Conservation (phyloP, 83 land plant species). For the Diphasiastrum complanatum region DNA sequence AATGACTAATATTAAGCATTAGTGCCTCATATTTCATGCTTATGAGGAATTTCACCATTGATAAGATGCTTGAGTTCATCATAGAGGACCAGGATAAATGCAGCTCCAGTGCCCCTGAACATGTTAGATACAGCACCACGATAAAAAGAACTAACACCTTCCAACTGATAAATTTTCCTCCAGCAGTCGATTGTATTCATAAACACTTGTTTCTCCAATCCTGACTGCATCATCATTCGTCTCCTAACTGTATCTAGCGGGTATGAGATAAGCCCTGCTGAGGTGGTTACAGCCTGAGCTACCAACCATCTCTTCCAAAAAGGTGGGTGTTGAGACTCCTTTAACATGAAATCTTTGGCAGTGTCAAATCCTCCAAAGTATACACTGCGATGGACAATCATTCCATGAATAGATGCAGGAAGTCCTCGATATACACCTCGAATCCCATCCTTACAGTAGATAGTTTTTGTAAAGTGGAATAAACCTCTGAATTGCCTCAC, state of each 20-base stretch:
- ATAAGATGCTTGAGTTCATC: too few species aligned
- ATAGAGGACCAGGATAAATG: slow-evolving; percentile 9
- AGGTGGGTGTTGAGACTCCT: slow-evolving; percentile 43
- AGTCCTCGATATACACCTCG: slow-evolving; percentile 77
- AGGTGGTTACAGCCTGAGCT: slow-evolving; percentile 11
- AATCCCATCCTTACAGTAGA: slow-evolving; percentile 65
- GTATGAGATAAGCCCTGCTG: slow-evolving; percentile 11
- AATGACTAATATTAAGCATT: too few species aligned
- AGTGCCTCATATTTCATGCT: too few species aligned
- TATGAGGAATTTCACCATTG: too few species aligned
- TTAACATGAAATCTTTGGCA: slow-evolving; percentile 58
- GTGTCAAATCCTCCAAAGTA: slow-evolving; percentile 99
- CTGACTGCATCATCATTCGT: slow-evolving; percentile 14
- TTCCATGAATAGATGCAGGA: slow-evolving; percentile 89
- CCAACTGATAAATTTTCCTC: slow-evolving; percentile 21
- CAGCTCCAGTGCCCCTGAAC: slow-evolving; percentile 13
- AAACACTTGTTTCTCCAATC: slow-evolving; percentile 14
- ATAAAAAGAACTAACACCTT: slow-evolving; percentile 4
- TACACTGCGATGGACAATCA: slow-evolving; percentile 84
- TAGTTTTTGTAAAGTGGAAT: slow-evolving; percentile 67
- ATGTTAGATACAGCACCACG: slow-evolving; percentile 16
- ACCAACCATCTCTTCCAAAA: slow-evolving; percentile 11
- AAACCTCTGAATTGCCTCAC: slow-evolving; percentile 78
- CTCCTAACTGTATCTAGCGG: slow-evolving; percentile 8
- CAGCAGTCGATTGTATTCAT: slow-evolving; percentile 8